Evolutionary conservation across 2,329 filamentous ascomycete genomes (phyloP), one percentile per base, ranked within the genome.

Genomic region (Blastomyces emzantsi): DNA sequence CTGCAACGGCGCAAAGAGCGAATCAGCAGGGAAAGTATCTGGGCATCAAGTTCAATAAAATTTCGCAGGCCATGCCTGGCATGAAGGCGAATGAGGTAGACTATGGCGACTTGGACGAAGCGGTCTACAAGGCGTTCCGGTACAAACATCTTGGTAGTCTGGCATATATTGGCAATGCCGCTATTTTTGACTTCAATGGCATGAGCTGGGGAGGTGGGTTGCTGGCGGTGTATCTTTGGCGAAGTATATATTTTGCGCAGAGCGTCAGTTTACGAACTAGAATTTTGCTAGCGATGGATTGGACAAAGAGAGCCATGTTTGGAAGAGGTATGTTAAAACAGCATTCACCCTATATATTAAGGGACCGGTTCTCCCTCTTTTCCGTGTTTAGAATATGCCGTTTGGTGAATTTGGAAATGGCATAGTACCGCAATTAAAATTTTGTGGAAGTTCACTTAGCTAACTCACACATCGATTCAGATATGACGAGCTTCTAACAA

Each of bases 21-120:
- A 91, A 99, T 73, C 94, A 99, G 76, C 94, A 99, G 77, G 94
- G 94, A 36, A 82, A 89, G 67, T 99, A 99, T 75, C 86, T 99
- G 0, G 94, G 89, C 4, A 86, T 89, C 65, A 99, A 99, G 77
- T 88, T 99, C 79, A 97, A 95, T 79, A 93, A 92, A 77, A 83
- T 97, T 69, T 88, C 93, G 0, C 86, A 88, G 43, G 84, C 89
- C 0, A 83, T 89, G 0, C 87, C 90, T 0, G 92, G 90, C 1
- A 80, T 97, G 73, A 78, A 77, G 55, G 83, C 87, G 61, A 97
- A 97, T 71, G 86, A 95, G 61, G 84, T 97, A 52, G 81, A 87
- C 64, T 90, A 97, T 70, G 93, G 92, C 25, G 93, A 97, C 73
- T 77, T 97, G 6, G 95, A 99, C 71, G 90, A 93, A 56, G 89